Percentiles rank a stretch among this genome's conserved stretches.
phyloP scores from a whole-genome alignment of 345 rosid genomes.

The Pugionium cornutum region DNA sequence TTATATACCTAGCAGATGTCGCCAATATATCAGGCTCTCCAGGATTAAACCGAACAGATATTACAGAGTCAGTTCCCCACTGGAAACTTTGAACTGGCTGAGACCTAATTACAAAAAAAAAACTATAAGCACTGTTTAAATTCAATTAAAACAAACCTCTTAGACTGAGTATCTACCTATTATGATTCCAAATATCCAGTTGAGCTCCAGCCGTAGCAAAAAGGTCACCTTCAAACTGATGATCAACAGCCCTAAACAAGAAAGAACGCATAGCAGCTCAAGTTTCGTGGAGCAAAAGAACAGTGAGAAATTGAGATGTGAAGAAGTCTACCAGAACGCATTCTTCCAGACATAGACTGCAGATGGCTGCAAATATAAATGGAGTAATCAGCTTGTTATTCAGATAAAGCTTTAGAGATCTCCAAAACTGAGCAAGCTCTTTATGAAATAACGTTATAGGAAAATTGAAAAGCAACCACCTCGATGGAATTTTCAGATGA shows the following conservation, averaged over 20 bases:
- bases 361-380: constrained; percentile 49
- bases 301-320: constrained; percentile 16
- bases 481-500: constrained; percentile 47
- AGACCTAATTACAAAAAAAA: constrained; percentile 55
- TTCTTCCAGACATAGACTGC: constrained; percentile 78
- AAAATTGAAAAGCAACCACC: constrained; percentile 47
- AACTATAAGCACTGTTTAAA: constrained; percentile 1
- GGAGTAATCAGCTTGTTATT: constrained; percentile 33
- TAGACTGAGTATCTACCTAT: constrained; percentile 52
- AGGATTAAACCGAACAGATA: constrained; percentile 90
- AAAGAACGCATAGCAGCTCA: constrained; percentile 8
- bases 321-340: constrained; percentile 67
- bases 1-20: constrained; percentile 72
- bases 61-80: constrained; percentile 84
- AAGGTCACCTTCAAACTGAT: constrained; percentile 85
- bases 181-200: constrained; percentile 92
- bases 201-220: constrained; percentile 97
- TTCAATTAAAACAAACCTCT: background rate
- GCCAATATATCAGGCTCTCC: constrained; percentile 88
- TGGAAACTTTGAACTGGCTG: constrained; percentile 82
- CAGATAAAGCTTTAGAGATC: background rate
- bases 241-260: constrained; percentile 80
- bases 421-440: background rate
- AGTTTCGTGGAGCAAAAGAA: background rate
- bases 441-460: background rate